These are phyloP conservation scores for Closterium sp. DNA, from an alignment of 139 green algal genomes.

Conservation along the genomic window DNA sequence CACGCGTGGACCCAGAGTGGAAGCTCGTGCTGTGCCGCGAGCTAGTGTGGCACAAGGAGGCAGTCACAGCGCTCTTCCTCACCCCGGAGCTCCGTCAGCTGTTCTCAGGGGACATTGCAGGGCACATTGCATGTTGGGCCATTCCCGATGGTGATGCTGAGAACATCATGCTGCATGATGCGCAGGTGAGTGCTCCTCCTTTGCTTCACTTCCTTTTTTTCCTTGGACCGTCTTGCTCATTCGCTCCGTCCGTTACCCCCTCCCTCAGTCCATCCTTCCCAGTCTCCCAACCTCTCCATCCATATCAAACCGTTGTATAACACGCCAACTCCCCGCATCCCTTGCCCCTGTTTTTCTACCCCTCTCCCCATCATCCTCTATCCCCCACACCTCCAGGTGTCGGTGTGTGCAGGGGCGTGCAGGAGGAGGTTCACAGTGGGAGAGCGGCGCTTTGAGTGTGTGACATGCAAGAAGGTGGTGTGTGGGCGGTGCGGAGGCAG, in stretches of 20 bases:
- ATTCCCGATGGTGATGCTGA: conserved; percentile 12
- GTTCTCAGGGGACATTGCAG: conserved; percentile 40
- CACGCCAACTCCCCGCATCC: neutral
- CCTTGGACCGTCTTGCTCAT: neutral
- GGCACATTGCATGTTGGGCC: conserved; percentile 40
- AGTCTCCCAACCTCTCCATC: neutral
- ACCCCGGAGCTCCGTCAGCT: conserved; percentile 23
- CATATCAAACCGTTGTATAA: neutral
- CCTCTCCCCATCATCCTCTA: neutral
- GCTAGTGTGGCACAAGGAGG: conserved; percentile 43
- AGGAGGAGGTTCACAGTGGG: neutral
- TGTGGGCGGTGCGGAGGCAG: conserved; percentile 23
- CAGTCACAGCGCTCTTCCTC: conserved; percentile 35
- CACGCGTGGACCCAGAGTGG: neutral
- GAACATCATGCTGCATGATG: conserved; percentile 16
- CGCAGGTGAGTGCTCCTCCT: neutral
- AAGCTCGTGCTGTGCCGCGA: conserved; percentile 23
- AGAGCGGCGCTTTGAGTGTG: conserved; percentile 27
- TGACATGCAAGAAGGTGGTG: conserved; percentile 24
- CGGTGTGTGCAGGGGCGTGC: conserved; percentile 12
- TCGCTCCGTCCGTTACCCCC: no score
- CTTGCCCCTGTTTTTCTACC: neutral
- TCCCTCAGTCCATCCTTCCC: neutral
- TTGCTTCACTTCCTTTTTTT: neutral
- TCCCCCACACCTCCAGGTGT: neutral